phyloP scores from a whole-genome alignment of 352 stramenopile genomes.

The Globisporangium nagaii region DNA sequence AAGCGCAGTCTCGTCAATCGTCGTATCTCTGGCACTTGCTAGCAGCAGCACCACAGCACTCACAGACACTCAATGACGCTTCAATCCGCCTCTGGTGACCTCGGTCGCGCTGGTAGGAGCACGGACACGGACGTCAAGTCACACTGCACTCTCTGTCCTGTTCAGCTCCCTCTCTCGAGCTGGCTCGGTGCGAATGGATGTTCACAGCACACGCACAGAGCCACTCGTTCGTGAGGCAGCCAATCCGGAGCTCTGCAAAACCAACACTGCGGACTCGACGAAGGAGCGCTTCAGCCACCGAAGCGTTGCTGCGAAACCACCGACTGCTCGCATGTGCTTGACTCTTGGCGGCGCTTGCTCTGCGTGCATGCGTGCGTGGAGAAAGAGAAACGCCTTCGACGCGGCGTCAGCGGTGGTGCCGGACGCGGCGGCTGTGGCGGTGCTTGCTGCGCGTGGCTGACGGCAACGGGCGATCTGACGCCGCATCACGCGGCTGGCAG shows the following conservation, averaged over 20 bases:
- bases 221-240: neutral
- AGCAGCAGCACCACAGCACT: neutral
- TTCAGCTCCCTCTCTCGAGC: too few species aligned
- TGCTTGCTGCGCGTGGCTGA: too few species aligned
- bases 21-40: neutral
- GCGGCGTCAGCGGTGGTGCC: too few species aligned
- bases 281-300: neutral
- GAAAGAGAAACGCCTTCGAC: slow-evolving; percentile 1
- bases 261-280: neutral
- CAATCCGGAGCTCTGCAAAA: neutral
- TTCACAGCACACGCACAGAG: neutral
- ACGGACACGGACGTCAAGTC: too few species aligned
- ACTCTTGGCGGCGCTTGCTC: neutral
- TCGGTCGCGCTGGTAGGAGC: too few species aligned
- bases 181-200: too few species aligned
- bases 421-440: too few species aligned
- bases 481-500: too few species aligned
- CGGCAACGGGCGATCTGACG: too few species aligned
- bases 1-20: neutral
- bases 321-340: neutral
- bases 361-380: too few species aligned
- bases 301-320: slow-evolving; percentile 2
- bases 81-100: too few species aligned
- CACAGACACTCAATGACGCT: neutral
- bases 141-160: too few species aligned